Evolutionary conservation across 805 yeast genomes (phyloP).

Genomic region (Cyberlindnera xylosilytica): DNA sequence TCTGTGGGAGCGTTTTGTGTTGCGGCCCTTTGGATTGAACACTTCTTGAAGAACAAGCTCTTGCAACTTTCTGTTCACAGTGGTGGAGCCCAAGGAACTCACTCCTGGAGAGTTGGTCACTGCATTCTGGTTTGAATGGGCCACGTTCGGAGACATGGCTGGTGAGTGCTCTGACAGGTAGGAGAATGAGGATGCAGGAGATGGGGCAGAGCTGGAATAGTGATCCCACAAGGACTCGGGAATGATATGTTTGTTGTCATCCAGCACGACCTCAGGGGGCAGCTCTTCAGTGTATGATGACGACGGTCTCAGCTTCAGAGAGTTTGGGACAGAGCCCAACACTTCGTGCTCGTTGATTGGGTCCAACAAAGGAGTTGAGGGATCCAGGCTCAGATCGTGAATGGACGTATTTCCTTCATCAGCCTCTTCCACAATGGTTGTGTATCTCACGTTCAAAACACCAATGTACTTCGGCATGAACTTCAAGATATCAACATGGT

Average conservation of each 20-base stretch:
- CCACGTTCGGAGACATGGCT: slow-evolving; percentile 9
- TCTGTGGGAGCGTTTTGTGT: slow-evolving; percentile 5
- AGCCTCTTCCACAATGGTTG: slow-evolving; percentile 29
- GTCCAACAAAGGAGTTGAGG: slow-evolving; percentile 13
- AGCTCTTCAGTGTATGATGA: slow-evolving; percentile 28
- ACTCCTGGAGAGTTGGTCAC: slow-evolving; percentile 14
- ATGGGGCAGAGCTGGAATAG: slow-evolving; percentile 44
- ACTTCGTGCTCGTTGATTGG: slow-evolving; percentile 18
- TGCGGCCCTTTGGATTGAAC: slow-evolving; percentile 44
- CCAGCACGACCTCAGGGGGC: slow-evolving; percentile 81
- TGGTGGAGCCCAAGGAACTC: slow-evolving; percentile 52
- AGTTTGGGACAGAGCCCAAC: slow-evolving; percentile 14
- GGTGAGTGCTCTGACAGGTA: slow-evolving; percentile 32
- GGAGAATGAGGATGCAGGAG: slow-evolving; percentile 39
- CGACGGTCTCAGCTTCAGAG: slow-evolving; percentile 17
- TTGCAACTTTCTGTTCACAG: slow-evolving; percentile 65
- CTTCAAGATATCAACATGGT: slow-evolving; percentile 69
- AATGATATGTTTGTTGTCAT: slow-evolving; percentile 88
- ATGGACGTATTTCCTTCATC: slow-evolving; percentile 17
- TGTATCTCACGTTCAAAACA: slow-evolving; percentile 84
- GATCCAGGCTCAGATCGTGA: slow-evolving; percentile 15
- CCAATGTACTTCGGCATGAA: slow-evolving; percentile 96
- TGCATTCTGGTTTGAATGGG: slow-evolving; percentile 1
- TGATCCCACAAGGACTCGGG: slow-evolving; percentile 75
- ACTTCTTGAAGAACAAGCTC: slow-evolving; percentile 73